Conservation (phyloP, 2,329 filamentous ascomycete genomes). For the Trichoderma pleuroti region DNA sequence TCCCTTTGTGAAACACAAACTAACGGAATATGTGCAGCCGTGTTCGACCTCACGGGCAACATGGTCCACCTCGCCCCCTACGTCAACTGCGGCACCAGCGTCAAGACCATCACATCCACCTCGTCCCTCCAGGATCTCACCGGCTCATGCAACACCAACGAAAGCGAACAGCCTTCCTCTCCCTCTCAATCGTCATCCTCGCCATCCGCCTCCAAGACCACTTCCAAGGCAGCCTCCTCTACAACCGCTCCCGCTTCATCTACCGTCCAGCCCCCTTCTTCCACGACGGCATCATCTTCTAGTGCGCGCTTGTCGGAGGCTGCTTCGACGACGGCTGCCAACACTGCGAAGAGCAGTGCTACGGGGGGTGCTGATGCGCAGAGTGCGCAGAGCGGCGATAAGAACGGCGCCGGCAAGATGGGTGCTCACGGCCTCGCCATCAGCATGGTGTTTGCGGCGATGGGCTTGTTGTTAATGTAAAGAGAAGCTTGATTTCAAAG, state of each 20-base stretch:
- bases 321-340: background rate
- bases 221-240: background rate
- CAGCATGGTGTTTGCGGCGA: background rate
- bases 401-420: background rate
- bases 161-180: background rate
- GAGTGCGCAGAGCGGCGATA: background rate
- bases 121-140: slow-evolving; percentile 20
- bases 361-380: background rate
- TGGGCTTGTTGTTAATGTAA: background rate
- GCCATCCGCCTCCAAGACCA: background rate
- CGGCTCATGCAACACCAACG: slow-evolving; percentile 21
- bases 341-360: background rate
- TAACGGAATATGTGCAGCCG: slow-evolving; percentile 31
- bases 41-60: slow-evolving; percentile 51
- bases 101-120: slow-evolving; percentile 21
- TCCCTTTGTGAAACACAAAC: background rate
- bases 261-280: background rate
- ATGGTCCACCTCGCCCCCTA: slow-evolving; percentile 50
- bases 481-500: background rate
- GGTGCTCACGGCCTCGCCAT: background rate
- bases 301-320: background rate
- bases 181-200: background rate
- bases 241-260: background rate
- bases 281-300: background rate
- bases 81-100: slow-evolving; percentile 43